Evolutionary conservation across 2,329 filamentous ascomycete species (phyloP).

Genomic region (Diaporthe sp.): DNA sequence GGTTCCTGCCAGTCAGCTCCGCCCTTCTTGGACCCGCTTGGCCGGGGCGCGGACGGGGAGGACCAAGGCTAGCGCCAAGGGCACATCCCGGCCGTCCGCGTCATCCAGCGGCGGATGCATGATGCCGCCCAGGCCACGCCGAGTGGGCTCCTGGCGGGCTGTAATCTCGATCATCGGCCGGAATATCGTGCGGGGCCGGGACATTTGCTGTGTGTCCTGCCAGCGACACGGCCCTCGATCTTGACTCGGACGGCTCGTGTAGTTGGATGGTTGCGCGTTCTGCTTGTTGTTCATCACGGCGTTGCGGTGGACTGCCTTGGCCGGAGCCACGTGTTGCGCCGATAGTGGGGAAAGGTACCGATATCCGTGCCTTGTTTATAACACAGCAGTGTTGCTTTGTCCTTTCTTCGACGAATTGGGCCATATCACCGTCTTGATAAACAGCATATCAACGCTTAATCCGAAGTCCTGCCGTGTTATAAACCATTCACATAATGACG

Average conservation of each 20-base stretch:
- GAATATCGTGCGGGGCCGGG: not conserved
- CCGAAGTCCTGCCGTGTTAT: not conserved
- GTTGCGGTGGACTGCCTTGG: not conserved
- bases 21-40: slow-evolving; percentile 25
- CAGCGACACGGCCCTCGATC: not conserved
- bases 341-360: not conserved
- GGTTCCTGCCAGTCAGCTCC: slow-evolving; percentile 1
- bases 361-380: not conserved
- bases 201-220: not conserved
- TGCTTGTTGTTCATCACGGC: not conserved
- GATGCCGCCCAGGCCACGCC: slow-evolving; percentile 21
- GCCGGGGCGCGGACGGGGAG: slow-evolving; percentile 15
- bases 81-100: slow-evolving; percentile 9
- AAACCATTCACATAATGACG: not conserved
- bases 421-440: too few relatives aligned
- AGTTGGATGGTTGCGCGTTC: not conserved
- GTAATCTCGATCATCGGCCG: slow-evolving; percentile 20
- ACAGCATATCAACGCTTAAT: not conserved
- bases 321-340: slow-evolving; percentile 10
- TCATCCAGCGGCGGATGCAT: slow-evolving; percentile 13
- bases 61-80: slow-evolving; percentile 23
- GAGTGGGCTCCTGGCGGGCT: not conserved
- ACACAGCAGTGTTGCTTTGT: not conserved
- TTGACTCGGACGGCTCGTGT: too few relatives aligned
- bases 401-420: not conserved